phyloP scores from a whole-genome alignment of 768 basidiomycete species.

The Agaricus bisporus region DNA sequence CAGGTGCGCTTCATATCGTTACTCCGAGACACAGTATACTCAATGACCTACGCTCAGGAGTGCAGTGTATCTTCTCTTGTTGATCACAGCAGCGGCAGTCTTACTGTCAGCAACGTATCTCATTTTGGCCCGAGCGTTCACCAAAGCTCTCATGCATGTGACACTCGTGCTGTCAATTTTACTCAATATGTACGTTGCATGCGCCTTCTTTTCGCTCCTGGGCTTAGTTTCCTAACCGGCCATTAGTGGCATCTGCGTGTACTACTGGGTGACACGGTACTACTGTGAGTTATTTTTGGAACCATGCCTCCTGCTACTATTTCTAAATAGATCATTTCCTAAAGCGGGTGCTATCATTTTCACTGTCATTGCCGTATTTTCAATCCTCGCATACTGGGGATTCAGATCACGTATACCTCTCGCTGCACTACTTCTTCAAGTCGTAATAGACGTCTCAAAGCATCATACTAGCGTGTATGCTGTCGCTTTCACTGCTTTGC shows the following conservation, averaged over 20 bases:
- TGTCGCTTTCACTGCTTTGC: slow-evolving; percentile 67
- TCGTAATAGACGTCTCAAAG: slow-evolving; percentile 80
- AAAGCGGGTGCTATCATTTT: slow-evolving; percentile 81
- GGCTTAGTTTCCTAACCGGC: neutral
- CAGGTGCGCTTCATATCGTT: slow-evolving; percentile 33
- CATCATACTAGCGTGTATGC: slow-evolving; percentile 76
- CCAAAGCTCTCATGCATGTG: slow-evolving; percentile 70
- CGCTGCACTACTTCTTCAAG: slow-evolving; percentile 71
- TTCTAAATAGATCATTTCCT: neutral
- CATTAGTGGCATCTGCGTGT: slow-evolving; percentile 61
- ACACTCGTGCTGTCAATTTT: slow-evolving; percentile 58
- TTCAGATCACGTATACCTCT: slow-evolving; percentile 71
- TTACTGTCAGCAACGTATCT: slow-evolving; percentile 63
- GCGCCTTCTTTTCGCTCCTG: neutral
- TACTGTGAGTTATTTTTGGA: slow-evolving; percentile 44
- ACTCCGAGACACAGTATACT: neutral
- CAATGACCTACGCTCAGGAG: slow-evolving; percentile 34
- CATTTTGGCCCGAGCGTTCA: slow-evolving; percentile 66
- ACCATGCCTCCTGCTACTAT: neutral
- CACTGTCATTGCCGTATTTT: slow-evolving; percentile 72
- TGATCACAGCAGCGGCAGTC: slow-evolving; percentile 65
- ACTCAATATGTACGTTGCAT: slow-evolving; percentile 51
- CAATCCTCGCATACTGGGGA: slow-evolving; percentile 69
- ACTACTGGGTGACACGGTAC: slow-evolving; percentile 68
- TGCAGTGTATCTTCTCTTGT: slow-evolving; percentile 69